Evolutionary conservation across 2,329 filamentous ascomycete genomes (phyloP).

Genomic region (Pseudopithomyces maydicus): DNA sequence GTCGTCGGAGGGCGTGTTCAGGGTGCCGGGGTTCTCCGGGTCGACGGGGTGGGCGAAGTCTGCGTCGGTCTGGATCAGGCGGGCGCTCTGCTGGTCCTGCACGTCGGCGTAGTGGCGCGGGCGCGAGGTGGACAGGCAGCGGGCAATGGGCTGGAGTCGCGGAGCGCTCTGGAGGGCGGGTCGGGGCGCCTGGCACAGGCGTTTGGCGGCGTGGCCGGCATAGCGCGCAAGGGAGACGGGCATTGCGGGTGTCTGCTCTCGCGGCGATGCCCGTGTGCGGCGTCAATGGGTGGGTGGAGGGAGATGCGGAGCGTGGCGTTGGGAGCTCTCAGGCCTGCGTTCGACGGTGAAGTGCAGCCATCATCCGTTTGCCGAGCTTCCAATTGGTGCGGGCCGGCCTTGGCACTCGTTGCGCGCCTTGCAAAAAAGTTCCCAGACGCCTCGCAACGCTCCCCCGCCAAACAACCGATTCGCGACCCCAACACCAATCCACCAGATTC

Average conservation of each 20-base stretch:
- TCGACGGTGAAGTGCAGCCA: slow-evolving; percentile 32
- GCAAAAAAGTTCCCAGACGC: slow-evolving; percentile 27
- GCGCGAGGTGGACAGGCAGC: slow-evolving; percentile 69
- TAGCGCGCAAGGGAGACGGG: slow-evolving; percentile 73
- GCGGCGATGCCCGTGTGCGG: slow-evolving; percentile 33
- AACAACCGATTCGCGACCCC: slow-evolving; percentile 16
- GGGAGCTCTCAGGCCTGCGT: slow-evolving; percentile 22
- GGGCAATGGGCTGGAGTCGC: slow-evolving; percentile 54
- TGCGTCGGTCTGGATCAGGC: slow-evolving; percentile 68
- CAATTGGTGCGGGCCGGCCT: slow-evolving; percentile 34
- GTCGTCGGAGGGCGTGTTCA: slow-evolving; percentile 53
- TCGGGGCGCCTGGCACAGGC: slow-evolving; percentile 65
- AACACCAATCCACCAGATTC: slow-evolving; percentile 15
- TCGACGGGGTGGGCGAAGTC: slow-evolving; percentile 62
- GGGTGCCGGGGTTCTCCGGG: slow-evolving; percentile 50
- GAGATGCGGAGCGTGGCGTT: slow-evolving; percentile 37
- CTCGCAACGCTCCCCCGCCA: slow-evolving; percentile 18
- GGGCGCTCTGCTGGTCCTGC: slow-evolving; percentile 56
- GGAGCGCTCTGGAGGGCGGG: slow-evolving; percentile 44
- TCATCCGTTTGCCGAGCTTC: slow-evolving; percentile 19
- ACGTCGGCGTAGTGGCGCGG: slow-evolving; percentile 67
- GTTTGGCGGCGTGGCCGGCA: slow-evolving; percentile 72
- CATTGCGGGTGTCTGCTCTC: slow-evolving; percentile 59
- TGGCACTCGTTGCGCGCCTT: slow-evolving; percentile 22
- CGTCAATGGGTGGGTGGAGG: slow-evolving; percentile 43